Percentiles rank a stretch among this genome's conserved stretches.
phyloP scores from a whole-genome alignment of 2,329 filamentous ascomycete genomes.

The Laburnicola sp. region DNA sequence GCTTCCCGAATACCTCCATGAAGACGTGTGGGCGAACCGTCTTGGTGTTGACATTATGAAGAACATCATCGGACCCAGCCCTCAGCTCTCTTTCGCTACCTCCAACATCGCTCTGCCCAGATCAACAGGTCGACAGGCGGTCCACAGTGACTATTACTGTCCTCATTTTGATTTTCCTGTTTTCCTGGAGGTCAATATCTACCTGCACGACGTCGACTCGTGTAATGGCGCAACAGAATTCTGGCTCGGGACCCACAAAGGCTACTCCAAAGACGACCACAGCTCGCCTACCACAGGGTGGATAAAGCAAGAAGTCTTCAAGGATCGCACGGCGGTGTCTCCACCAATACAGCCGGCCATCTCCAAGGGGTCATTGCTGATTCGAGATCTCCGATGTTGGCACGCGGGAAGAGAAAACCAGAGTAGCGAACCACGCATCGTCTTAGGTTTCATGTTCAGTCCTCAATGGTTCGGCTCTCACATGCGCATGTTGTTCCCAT shows the following conservation, averaged over 20 bases:
- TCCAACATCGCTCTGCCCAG: slow-evolving; percentile 22
- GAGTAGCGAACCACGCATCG: slow-evolving; percentile 46
- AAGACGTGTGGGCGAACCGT: slow-evolving; percentile 23
- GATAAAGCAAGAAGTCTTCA: slow-evolving; percentile 40
- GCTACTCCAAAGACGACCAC: slow-evolving; percentile 37
- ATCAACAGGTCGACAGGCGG: slow-evolving; percentile 21
- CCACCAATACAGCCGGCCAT: slow-evolving; percentile 47
- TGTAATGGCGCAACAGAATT: slow-evolving; percentile 53
- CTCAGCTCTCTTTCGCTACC: slow-evolving; percentile 23
- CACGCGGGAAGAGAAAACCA: slow-evolving; percentile 51
- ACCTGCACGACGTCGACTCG: slow-evolving; percentile 47
- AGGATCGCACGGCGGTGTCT: slow-evolving; percentile 34
- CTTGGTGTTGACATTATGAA: slow-evolving; percentile 19
- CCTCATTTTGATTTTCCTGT: slow-evolving; percentile 38
- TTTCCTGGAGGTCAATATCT: slow-evolving; percentile 49
- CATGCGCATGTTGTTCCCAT: slow-evolving; percentile 39
- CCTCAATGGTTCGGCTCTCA: slow-evolving; percentile 45
- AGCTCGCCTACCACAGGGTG: slow-evolving; percentile 22
- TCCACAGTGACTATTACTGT: slow-evolving; percentile 25
- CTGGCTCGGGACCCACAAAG: slow-evolving; percentile 52
- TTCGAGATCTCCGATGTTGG: slow-evolving; percentile 51
- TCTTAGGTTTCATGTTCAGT: slow-evolving; percentile 46
- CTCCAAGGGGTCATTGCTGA: slow-evolving; percentile 46
- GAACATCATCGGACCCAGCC: slow-evolving; percentile 22
- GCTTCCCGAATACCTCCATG: slow-evolving; percentile 16